These are phyloP conservation scores for Fagopyrum tataricum DNA, from an alignment of 148 eudicot genomes.

Conservation along the genomic window DNA sequence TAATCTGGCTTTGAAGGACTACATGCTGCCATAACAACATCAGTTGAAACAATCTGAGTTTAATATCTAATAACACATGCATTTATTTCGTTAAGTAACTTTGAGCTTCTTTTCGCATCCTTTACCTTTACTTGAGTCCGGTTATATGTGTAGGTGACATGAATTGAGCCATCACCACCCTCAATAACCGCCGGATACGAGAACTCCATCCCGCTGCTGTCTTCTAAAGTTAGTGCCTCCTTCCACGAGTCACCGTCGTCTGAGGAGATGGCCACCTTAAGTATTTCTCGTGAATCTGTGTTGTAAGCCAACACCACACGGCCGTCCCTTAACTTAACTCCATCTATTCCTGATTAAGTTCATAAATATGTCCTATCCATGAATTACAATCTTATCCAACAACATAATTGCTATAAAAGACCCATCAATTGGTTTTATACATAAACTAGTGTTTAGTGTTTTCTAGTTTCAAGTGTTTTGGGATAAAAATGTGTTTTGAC, in stretches of 20 bases:
- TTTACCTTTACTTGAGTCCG: constrained; percentile 80
- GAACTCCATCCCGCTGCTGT: constrained; percentile 66
- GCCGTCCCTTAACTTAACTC: constrained; percentile 70
- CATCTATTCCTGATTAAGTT: constrained; percentile 71
- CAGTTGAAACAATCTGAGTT: neutral
- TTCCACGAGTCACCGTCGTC: constrained; percentile 89
- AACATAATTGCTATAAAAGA: no score
- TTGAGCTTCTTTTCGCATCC: neutral
- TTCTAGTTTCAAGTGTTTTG: no score
- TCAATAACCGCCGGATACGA: constrained; percentile 94
- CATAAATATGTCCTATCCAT: no score
- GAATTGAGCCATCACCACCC: constrained; percentile 61
- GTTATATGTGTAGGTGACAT: constrained; percentile 87
- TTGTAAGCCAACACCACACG: constrained; percentile 82
- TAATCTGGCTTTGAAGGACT: neutral
- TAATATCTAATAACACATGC: neutral
- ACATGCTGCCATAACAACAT: constrained; percentile 1
- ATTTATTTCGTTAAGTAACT: neutral
- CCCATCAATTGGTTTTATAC: no score
- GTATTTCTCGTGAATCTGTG: constrained; percentile 58
- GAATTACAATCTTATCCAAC: no score
- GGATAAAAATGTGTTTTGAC: no score
- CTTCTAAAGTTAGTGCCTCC: constrained; percentile 63
- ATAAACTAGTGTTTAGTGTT: no score
- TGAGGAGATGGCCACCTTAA: constrained; percentile 40